Evolutionary conservation across 768 basidiomycete genomes (phyloP).

Genomic region (Gelatoporia subvermispora): DNA sequence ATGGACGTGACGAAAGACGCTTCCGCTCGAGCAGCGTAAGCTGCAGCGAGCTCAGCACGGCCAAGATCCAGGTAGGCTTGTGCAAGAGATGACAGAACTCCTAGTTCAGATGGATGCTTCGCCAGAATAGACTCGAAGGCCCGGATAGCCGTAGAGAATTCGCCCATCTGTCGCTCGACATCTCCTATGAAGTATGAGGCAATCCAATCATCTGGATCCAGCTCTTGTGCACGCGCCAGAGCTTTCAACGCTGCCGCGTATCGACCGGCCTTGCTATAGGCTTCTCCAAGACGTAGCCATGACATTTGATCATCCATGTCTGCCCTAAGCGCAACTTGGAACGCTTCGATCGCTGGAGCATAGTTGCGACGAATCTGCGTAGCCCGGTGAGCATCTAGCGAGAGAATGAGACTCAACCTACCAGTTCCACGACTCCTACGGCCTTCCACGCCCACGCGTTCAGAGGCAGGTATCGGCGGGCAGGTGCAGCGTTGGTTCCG

Average conservation of each 20-base stretch:
- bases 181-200: constrained; percentile 80
- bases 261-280: constrained; percentile 83
- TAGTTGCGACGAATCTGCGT: constrained; percentile 65
- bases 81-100: constrained; percentile 65
- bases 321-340: constrained; percentile 82
- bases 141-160: constrained; percentile 69
- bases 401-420: constrained; percentile 32
- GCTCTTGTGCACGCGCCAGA: constrained; percentile 64
- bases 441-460: constrained; percentile 99
- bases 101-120: constrained; percentile 59
- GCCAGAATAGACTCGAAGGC: constrained; percentile 55
- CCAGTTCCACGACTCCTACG: constrained; percentile 85
- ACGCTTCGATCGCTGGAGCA: constrained; percentile 69
- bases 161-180: constrained; percentile 73
- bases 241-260: constrained; percentile 89
- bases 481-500: constrained; percentile 33
- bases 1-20: constrained; percentile 65
- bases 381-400: constrained; percentile 4
- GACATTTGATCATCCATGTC: constrained; percentile 69
- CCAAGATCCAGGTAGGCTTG: constrained; percentile 73
- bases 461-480: constrained; percentile 56
- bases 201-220: constrained; percentile 79
- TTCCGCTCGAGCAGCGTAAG: constrained; percentile 73
- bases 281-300: constrained; percentile 93
- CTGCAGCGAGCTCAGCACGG: constrained; percentile 54